These are phyloP conservation scores for Cynanchum wilfordii DNA, from an alignment of 257 asterid species.

Conservation along the genomic window DNA sequence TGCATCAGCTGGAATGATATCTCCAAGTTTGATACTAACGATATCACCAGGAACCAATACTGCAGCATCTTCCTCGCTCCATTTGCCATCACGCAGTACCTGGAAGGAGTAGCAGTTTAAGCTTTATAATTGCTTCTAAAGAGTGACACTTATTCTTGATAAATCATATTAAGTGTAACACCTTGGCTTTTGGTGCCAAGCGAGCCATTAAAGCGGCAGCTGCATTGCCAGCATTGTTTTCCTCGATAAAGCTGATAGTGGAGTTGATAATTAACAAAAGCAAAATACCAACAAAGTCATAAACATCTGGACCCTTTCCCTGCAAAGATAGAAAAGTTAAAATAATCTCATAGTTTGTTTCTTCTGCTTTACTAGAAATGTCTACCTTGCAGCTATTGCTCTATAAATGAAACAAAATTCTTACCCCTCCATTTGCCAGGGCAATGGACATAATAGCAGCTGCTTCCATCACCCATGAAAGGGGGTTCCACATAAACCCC, in stretches of 20 bases:
- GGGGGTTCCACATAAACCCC: slow-evolving; percentile 67
- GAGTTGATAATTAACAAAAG: slow-evolving; percentile 49
- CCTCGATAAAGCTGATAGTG: slow-evolving; percentile 56
- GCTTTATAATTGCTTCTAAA: neutral
- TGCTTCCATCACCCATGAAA: slow-evolving; percentile 66
- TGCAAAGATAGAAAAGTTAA: slow-evolving; percentile 13
- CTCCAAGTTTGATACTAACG: slow-evolving; percentile 37
- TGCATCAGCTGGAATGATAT: slow-evolving; percentile 38
- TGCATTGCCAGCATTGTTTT: slow-evolving; percentile 62
- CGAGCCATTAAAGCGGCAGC: slow-evolving; percentile 73
- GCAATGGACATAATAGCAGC: slow-evolving; percentile 64
- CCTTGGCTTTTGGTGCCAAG: slow-evolving; percentile 60
- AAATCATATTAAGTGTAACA: neutral
- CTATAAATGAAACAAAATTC: neutral
- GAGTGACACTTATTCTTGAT: neutral
- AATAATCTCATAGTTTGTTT: neutral
- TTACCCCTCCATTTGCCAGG: slow-evolving; percentile 65
- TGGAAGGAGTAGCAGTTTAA: slow-evolving; percentile 4
- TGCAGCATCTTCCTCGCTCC: slow-evolving; percentile 36
- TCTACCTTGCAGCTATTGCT: neutral
- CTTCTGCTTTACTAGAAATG: neutral
- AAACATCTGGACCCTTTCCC: slow-evolving; percentile 37
- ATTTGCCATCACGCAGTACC: slow-evolving; percentile 54
- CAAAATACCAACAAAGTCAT: slow-evolving; percentile 50
- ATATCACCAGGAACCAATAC: slow-evolving; percentile 34